Evolutionary conservation across 208 protist genomes (phyloP).

Genomic region (Zelonia costaricensis): DNA sequence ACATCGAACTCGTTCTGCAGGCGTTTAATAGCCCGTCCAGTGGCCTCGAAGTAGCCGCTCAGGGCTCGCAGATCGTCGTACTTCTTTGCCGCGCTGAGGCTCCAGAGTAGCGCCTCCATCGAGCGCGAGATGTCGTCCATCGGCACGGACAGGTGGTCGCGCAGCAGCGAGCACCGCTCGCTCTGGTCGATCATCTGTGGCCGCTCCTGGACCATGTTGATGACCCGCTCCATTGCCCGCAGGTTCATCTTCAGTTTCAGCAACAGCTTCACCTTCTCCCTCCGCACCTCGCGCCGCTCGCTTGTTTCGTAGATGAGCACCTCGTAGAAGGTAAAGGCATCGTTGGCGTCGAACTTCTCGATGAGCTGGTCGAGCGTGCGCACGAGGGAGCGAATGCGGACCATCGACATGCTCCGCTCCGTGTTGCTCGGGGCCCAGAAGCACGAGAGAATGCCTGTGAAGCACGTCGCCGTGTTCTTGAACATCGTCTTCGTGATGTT

Average conservation of each 20-base stretch:
- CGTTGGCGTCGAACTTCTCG: conserved; percentile 45
- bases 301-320: conserved; percentile 70
- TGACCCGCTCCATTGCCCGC: conserved; percentile 67
- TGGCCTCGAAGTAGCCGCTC: conserved; percentile 45
- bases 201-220: conserved; percentile 71
- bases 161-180: conserved; percentile 52
- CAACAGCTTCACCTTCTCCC: conserved; percentile 59
- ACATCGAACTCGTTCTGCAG: conserved; percentile 72
- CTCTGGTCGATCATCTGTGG: conserved; percentile 68
- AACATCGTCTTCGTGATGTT: conserved; percentile 39
- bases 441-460: conserved; percentile 58
- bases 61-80: conserved; percentile 48
- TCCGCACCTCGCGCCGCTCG: conserved; percentile 60
- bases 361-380: conserved; percentile 58
- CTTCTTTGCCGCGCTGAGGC: conserved; percentile 41
- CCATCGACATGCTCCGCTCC: conserved; percentile 76
- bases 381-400: conserved; percentile 59
- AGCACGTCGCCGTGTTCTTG: conserved; percentile 49
- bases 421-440: conserved; percentile 77
- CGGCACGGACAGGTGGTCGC: conserved; percentile 46
- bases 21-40: conserved; percentile 44
- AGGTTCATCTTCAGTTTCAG: conserved; percentile 70
- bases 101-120: conserved; percentile 56
- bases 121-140: conserved; percentile 58
- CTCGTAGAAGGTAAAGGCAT: conserved; percentile 66